Evolutionary conservation across 2,329 filamentous ascomycete species (phyloP).

Genomic region (Colletotrichum viniferum): DNA sequence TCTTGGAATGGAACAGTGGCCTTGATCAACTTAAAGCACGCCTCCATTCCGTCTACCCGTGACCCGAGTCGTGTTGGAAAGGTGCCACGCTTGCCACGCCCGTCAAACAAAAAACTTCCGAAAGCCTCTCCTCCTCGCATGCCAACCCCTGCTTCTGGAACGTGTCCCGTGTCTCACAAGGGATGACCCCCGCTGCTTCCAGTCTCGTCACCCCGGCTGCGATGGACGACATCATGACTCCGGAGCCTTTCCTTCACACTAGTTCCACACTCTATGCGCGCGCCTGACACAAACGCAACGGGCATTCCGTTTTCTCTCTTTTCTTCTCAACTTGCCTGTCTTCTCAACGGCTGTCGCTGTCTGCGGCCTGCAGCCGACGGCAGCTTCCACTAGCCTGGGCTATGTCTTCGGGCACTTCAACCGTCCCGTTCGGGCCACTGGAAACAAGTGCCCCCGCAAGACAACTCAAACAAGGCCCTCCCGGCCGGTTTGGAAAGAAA

Average conservation of each 20-base stretch:
- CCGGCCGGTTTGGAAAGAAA: neutral
- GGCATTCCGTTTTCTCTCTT: neutral
- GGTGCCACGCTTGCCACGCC: neutral
- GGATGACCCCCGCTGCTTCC: neutral
- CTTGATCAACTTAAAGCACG: neutral
- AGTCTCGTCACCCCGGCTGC: neutral
- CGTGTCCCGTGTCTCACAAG: neutral
- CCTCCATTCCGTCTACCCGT: conserved; percentile 5
- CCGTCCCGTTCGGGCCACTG: neutral
- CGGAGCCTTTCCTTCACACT: neutral
- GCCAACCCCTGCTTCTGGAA: neutral
- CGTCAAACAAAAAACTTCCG: neutral
- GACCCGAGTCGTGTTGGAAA: conserved; percentile 7
- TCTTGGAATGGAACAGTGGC: neutral
- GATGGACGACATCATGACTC: conserved; percentile 6
- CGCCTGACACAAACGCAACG: neutral
- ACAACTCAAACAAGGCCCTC: neutral
- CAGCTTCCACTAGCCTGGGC: neutral
- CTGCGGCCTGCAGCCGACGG: neutral
- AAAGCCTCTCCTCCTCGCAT: neutral
- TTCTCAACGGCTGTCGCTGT: neutral
- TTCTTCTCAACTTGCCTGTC: neutral
- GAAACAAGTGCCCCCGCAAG: neutral
- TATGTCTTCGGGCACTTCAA: neutral
- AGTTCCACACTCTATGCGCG: neutral